A percentile compares a stretch with the other conserved stretches of the same genome.
These are phyloP conservation scores for Houttuynia cordata DNA, from an alignment of 164 flowering plant genomes.

Conservation along the genomic window DNA sequence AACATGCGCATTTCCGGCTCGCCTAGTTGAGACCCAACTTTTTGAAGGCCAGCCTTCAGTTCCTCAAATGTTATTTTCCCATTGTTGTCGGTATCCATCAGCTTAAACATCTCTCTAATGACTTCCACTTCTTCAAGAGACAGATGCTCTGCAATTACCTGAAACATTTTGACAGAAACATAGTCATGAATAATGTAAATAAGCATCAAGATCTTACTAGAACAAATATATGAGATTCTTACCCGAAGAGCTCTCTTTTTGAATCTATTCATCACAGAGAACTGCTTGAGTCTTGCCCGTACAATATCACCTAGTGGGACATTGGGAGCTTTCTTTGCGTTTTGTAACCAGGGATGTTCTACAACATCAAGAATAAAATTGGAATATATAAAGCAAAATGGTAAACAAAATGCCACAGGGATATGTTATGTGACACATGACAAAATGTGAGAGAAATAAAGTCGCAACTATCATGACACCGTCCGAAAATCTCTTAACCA, in stretches of 20 bases:
- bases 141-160: conserved; percentile 96
- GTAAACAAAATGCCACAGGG: not conserved
- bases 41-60: conserved; percentile 68
- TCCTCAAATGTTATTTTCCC: conserved; percentile 83
- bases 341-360: conserved; percentile 95
- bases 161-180: conserved; percentile 1
- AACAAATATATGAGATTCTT: conserved; percentile 16
- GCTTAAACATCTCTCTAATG: conserved; percentile 77
- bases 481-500: too few relatives aligned
- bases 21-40: conserved; percentile 88
- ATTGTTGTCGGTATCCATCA: conserved; percentile 90
- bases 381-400: too few relatives aligned
- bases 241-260: conserved; percentile 93
- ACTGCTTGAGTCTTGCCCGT: conserved; percentile 89
- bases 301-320: conserved; percentile 96
- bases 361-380: conserved; percentile 1
- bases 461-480: too few relatives aligned
- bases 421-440: not conserved
- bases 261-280: conserved; percentile 91
- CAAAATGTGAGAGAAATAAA: too few relatives aligned
- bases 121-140: conserved; percentile 84
- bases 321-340: conserved; percentile 95
- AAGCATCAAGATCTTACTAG: not conserved
- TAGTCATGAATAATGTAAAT: too few relatives aligned
- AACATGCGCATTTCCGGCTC: conserved; percentile 90